Base-by-base conservation (phyloP, 345 rosid species). In the Heritiera fomes region DNA sequence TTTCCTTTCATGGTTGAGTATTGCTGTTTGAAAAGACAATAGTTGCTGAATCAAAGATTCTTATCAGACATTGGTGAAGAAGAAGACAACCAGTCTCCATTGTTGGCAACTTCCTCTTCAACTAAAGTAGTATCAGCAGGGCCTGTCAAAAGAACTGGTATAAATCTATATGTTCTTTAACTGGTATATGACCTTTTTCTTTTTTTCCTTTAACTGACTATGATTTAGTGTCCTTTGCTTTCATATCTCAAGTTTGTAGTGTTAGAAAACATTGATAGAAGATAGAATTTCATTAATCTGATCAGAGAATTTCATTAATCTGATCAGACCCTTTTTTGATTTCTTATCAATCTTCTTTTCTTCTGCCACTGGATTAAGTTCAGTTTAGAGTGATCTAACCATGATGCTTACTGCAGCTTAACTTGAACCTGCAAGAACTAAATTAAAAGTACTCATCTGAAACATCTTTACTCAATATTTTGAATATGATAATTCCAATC, bases 141-240 rank as follows among this genome's bases (percentile, higher is more conserved):
- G 47, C 43, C 79, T 59, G 11, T 79, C 75, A 65, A 82, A 75
- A 83, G 89, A 83, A 81, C 85, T 34, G 87, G 89, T 83, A 81
- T 45, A 2, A 10, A 17, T 45, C 0, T 20, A 9, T 23, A 6
- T n/a, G 18, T 40, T 67, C 45, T 18, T 20, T 40, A 34, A 18
- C 40, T 65, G 40, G 4, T 40, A 40, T 40, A 34, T 30, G 8
- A 56, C 28, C 28, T 47, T 40, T 45, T 67, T 18, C 71, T 41
- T 67, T 1, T 1, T 18, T 50, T 13, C 55, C 13, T 50, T 50
- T 23, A 23, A 23, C 28, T 23, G 28, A 23, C 28, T 23, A 23
- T 23, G 28, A 23, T 23, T 23, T 23, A 23, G 28, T 23, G 28
- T 23, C 28, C 28, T 23, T 23, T 23, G 55, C 13, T 50, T 11